phyloP scores from a whole-genome alignment of 176 grass and related monocot species.

The Rhynchospora tenuis region DNA sequence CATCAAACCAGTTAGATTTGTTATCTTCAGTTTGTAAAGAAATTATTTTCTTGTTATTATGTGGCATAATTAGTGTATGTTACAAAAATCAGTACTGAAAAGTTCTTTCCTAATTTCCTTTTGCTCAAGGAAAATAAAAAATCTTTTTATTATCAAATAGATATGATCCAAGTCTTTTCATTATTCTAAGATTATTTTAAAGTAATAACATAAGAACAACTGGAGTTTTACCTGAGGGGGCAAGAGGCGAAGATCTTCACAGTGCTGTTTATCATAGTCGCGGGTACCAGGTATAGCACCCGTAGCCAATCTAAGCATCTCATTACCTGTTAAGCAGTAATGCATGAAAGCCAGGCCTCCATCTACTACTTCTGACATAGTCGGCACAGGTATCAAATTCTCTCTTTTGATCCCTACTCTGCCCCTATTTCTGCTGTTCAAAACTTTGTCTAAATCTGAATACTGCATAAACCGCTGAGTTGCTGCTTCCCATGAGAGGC shows the following conservation, averaged over 20 bases:
- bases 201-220: background rate
- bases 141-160: background rate
- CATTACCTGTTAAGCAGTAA: constrained; percentile 68
- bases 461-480: constrained; percentile 85
- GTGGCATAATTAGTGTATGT: background rate
- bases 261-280: constrained; percentile 67
- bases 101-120: background rate
- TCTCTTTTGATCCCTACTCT: constrained; percentile 31
- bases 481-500: constrained; percentile 84
- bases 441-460: constrained; percentile 72
- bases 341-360: constrained; percentile 72
- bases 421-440: constrained; percentile 40
- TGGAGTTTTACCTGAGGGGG: constrained; percentile 45
- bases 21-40: background rate
- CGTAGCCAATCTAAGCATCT: constrained; percentile 65
- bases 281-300: constrained; percentile 80
- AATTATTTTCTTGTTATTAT: background rate
- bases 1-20: background rate
- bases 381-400: constrained; percentile 27
- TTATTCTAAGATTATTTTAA: background rate
- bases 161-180: background rate
- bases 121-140: background rate
- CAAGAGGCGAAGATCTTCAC: constrained; percentile 70
- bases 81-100: background rate
- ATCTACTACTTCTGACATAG: constrained; percentile 52